Evolutionary conservation across 768 basidiomycete genomes (phyloP).

Genomic region (Mycena olivaceomarginata): DNA sequence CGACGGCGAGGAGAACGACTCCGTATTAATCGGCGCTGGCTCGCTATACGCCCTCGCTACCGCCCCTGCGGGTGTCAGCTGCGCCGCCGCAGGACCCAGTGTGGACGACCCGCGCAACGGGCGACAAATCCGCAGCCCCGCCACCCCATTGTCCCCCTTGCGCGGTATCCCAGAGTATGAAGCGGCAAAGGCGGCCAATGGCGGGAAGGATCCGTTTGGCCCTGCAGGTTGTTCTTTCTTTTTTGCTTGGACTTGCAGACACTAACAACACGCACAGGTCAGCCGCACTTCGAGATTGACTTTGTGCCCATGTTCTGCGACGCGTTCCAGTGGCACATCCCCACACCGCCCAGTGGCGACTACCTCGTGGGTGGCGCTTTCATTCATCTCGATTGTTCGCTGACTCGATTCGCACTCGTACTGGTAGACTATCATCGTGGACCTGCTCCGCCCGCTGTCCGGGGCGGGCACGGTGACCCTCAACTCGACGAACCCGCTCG

Average conservation of each 20-base stretch:
- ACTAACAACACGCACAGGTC: no score
- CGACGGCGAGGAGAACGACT: no score
- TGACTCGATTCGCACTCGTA: neutral
- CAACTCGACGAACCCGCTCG: slow-evolving; percentile 38
- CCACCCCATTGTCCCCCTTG: no score
- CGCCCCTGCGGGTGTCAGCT: no score
- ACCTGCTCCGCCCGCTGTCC: slow-evolving; percentile 35
- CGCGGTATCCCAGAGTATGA: slow-evolving; percentile 39
- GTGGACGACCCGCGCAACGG: no score
- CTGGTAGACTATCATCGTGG: slow-evolving; percentile 37
- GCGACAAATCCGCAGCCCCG: no score
- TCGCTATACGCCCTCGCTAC: no score
- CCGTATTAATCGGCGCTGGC: no score
- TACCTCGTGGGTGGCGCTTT: neutral
- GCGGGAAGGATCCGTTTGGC: slow-evolving; percentile 39
- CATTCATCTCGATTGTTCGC: neutral
- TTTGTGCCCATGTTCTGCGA: slow-evolving; percentile 28
- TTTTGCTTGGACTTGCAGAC: no score
- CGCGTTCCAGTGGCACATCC: slow-evolving; percentile 43
- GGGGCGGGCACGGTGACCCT: slow-evolving; percentile 36
- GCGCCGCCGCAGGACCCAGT: no score
- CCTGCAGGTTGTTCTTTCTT: slow-evolving; percentile 6
- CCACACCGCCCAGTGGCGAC: slow-evolving; percentile 31
- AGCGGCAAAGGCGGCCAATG: slow-evolving; percentile 34
- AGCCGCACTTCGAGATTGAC: no score